Conservation (phyloP, 2,329 filamentous ascomycete species). For the Elsinoe batatas region DNA sequence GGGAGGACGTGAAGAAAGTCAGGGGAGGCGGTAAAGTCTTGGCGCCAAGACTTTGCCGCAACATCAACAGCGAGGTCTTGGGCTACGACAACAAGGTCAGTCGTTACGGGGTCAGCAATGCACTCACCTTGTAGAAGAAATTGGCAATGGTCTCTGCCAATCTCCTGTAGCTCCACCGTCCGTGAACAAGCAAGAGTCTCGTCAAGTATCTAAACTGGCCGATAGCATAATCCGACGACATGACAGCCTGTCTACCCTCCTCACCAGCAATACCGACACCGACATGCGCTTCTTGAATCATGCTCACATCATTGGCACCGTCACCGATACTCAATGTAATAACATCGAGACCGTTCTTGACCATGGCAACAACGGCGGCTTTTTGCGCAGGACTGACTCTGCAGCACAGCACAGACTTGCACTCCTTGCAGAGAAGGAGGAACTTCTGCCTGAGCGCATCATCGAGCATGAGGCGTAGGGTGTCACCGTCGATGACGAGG, state of each 20-base stretch:
- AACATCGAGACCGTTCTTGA: slow-evolving; percentile 87
- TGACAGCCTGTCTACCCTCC: slow-evolving; percentile 83
- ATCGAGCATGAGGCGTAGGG: slow-evolving; percentile 75
- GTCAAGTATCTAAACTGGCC: slow-evolving; percentile 87
- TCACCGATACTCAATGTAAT: slow-evolving; percentile 93
- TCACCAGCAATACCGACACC: slow-evolving; percentile 91
- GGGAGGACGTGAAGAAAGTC: too few species aligned
- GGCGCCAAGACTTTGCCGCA: too few species aligned
- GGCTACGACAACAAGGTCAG: background rate
- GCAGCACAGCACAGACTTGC: slow-evolving; percentile 92
- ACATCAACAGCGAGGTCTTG: too few species aligned
- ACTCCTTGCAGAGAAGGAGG: slow-evolving; percentile 89
- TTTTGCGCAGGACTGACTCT: slow-evolving; percentile 96
- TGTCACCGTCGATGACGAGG: slow-evolving; percentile 89
- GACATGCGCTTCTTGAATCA: slow-evolving; percentile 97
- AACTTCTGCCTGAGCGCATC: slow-evolving; percentile 84
- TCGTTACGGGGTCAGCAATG: background rate
- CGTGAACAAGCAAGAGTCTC: slow-evolving; percentile 77
- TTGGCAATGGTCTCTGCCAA: slow-evolving; percentile 91
- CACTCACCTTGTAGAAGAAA: slow-evolving; percentile 88
- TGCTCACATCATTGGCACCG: slow-evolving; percentile 90
- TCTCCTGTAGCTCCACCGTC: slow-evolving; percentile 91
- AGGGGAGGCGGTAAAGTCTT: too few species aligned
- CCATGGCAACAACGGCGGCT: slow-evolving; percentile 90
- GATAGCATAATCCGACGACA: slow-evolving; percentile 94